Percentiles rank a stretch among this genome's conserved stretches.
Conservation (phyloP, 495 filamentous ascomycete species). For the Tetracladium marchalianum region DNA sequence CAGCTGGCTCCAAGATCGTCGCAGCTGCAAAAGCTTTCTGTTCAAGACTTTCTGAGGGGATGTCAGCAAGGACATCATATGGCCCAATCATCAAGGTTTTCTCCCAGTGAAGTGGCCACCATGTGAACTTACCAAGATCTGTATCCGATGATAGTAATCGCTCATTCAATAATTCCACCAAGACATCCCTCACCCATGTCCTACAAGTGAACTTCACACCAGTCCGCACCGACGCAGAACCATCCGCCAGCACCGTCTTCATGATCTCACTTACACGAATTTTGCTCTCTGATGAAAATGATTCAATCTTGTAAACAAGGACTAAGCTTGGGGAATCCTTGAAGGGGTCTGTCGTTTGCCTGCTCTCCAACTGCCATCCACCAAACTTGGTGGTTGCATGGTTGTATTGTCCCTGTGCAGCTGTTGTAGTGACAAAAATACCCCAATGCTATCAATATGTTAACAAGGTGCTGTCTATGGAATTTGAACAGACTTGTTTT, state of each 20-base stretch:
- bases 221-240: conserved; percentile 1
- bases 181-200: conserved; percentile 6
- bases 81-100: too few relatives aligned
- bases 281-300: not conserved
- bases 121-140: conserved; percentile 4
- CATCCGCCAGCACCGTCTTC: conserved; percentile 2
- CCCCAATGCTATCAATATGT: not conserved
- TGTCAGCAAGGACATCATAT: too few relatives aligned
- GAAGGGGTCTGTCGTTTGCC: not conserved
- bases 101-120: too few relatives aligned
- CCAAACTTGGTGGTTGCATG: conserved; percentile 4
- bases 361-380: conserved; percentile 3
- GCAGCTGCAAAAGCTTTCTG: too few relatives aligned
- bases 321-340: not conserved
- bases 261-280: not conserved
- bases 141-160: not conserved
- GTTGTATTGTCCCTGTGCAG: conserved; percentile 2
- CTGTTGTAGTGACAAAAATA: not conserved
- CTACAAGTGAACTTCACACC: conserved; percentile 4
- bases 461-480: too few relatives aligned
- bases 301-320: not conserved
- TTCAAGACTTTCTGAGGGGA: too few relatives aligned
- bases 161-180: conserved; percentile 1
- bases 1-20: too few relatives aligned
- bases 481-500: too few relatives aligned